Evolutionary conservation across 192 early-diverging fungal species (phyloP), one percentile per base, ranked within the genome.

Genomic region (Lobosporangium transversale): DNA sequence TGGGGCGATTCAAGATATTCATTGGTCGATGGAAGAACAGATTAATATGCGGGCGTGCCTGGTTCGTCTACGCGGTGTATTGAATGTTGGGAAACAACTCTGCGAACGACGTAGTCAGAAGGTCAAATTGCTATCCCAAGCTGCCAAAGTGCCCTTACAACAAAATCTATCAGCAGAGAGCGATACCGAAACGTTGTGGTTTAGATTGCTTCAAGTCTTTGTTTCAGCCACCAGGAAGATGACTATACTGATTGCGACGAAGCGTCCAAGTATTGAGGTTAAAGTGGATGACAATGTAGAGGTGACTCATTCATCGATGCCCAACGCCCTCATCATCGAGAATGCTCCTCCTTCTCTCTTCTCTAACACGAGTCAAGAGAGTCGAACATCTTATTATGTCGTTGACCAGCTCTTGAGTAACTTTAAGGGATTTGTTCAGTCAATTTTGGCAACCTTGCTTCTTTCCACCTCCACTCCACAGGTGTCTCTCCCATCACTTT

Each of bases 391-490:
- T 2, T 62, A 61, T 43, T 53, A 79, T 35, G 73, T 82, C 40
- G 66, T 68, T 21, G 65, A 83, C 43, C 81, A 84, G 49, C 62
- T 86, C n/a, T 59, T 79, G 8, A 78, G 70, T 20, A 79, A 84
- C 43, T 88, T 83, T 37, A 88, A 88, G 67, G 79, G 84, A 0
- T 86, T 78, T 59, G 85, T 88, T 4, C 87, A 88, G 32, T 84
- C 84, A 20, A 88, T 88, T 45, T 51, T 88, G 33, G 81, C 84
- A 0, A 86, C 87, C 3, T 58, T 88, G 4, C 56, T 88, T 26
- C 74, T 86, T 11, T 86, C 85, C 10, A 88, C 87, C 12, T 86
- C 87, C 8, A 81, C 81, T 14, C 84, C 84, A 0, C 85, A 86
- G 32, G 84, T 88, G 8, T 88, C 87, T 14, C 53, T 88, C 29